These are phyloP conservation scores for Trebouxiophyceae sp. DNA, from an alignment of 163 green algal genomes.

Conservation along the genomic window DNA sequence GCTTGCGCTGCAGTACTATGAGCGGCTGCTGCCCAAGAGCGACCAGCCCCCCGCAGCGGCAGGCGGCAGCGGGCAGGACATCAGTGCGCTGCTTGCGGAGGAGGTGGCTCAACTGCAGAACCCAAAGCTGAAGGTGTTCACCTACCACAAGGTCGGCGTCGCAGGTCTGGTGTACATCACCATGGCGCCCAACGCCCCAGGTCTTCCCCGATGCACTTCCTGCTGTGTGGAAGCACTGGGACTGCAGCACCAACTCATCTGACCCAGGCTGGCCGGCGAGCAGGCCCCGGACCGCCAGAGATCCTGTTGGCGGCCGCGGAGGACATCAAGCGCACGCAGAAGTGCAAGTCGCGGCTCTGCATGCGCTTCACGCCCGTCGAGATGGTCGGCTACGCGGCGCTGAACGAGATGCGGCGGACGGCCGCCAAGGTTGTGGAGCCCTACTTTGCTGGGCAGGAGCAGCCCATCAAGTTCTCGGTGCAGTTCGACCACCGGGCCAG, in stretches of 20 bases:
- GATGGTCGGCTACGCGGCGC: slow-evolving; percentile 42
- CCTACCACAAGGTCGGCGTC: slow-evolving; percentile 40
- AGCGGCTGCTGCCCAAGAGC: slow-evolving; percentile 14
- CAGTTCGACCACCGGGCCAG: slow-evolving; percentile 65
- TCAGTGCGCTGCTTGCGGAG: slow-evolving; percentile 43
- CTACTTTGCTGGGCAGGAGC: slow-evolving; percentile 34
- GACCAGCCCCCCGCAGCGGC: background rate
- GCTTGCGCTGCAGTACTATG: slow-evolving; percentile 33
- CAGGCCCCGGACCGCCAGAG: slow-evolving; percentile 28
- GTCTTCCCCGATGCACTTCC: background rate
- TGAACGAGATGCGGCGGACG: slow-evolving; percentile 58
- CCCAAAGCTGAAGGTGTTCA: slow-evolving; percentile 33
- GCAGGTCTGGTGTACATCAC: slow-evolving; percentile 42
- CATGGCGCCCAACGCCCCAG: slow-evolving; percentile 23
- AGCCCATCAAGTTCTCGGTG: slow-evolving; percentile 50
- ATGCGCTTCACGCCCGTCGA: slow-evolving; percentile 67
- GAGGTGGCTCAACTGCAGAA: slow-evolving; percentile 68
- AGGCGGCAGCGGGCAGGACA: slow-evolving; percentile 21
- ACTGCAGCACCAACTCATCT: too few relatives aligned
- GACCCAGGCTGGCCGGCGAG: background rate
- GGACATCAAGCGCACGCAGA: slow-evolving; percentile 18
- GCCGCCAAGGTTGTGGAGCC: slow-evolving; percentile 31
- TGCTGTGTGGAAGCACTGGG: background rate
- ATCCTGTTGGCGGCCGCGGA: slow-evolving; percentile 22
- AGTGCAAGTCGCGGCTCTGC: slow-evolving; percentile 25